Conservation (phyloP, 2,329 filamentous ascomycete species). For the Penicillium sp. region DNA sequence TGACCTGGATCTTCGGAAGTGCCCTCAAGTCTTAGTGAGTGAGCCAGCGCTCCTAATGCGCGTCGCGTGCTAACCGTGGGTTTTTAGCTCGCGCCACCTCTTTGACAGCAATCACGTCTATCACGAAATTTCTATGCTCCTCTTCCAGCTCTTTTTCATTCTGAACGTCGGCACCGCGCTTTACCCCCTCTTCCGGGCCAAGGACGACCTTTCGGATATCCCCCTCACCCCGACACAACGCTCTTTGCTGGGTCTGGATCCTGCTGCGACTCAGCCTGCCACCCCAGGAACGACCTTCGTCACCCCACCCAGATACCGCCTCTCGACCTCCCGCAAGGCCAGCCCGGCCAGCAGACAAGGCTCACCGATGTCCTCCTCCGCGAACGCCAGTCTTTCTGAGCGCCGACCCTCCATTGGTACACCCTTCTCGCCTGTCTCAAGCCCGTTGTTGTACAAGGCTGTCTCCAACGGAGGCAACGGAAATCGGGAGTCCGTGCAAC, state of each 20-base stretch:
- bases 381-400: conserved; percentile 37
- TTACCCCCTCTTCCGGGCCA: conserved; percentile 69
- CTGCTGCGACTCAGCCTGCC: conserved; percentile 62
- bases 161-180: conserved; percentile 72
- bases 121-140: conserved; percentile 51
- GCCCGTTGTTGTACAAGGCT: conserved; percentile 69
- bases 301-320: conserved; percentile 83
- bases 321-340: conserved; percentile 61
- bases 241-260: conserved; percentile 76
- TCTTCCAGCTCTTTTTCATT: conserved; percentile 64
- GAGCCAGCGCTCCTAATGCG: conserved; percentile 2
- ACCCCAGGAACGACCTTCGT: conserved; percentile 73
- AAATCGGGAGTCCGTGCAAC: conserved; percentile 45
- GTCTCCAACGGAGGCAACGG: conserved; percentile 46
- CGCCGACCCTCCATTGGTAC: conserved; percentile 45
- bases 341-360: conserved; percentile 41
- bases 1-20: conserved; percentile 50
- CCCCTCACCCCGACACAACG: conserved; percentile 88
- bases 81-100: conserved; percentile 30
- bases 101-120: conserved; percentile 42
- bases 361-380: conserved; percentile 42
- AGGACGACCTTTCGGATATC: conserved; percentile 83
- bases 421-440: conserved; percentile 56
- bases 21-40: conserved; percentile 42
- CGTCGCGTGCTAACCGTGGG: conserved; percentile 13